Base-by-base conservation (phyloP, 805 yeast species). In the Saccharomycopsis guyanensis region DNA sequence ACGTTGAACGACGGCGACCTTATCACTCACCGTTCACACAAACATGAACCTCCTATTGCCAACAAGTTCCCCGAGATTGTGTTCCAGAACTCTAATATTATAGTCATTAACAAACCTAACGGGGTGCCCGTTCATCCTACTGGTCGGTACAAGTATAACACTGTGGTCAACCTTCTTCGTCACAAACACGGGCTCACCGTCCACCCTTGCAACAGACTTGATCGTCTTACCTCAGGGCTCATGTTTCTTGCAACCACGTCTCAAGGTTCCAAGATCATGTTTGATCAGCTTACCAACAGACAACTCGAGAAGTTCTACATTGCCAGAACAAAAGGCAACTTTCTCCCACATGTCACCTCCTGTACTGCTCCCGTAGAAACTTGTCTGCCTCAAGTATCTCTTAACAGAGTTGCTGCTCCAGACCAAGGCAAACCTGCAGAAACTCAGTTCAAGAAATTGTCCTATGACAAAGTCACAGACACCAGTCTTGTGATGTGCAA, bases 71-170 rank as follows among this genome's bases (percentile, higher is more conserved):
- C 75, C 0, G 71, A 73, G 45, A 75, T 86, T 19, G 82, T 89
- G 0, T 73, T 71, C 59, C 85, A 87, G 57, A 81, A 86, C 59
- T 87, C 82, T 5, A 75, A 84, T 42, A 61, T 88, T 23, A 69
- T 91, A 3, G 94, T 85, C 2, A 81, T 93, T 18, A 95, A 91
- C 61, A 93, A 93, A 54, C 98, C 98, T 0, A 74, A 91, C 4
- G 97, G 98, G 0, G 73, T 93, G 2, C 97, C 98, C 0, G 96
- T 86, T 0, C 98, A 93, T 61, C 97, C 98, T 2, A 82, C 96
- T 0, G 98, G 97, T 0, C 65, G 91, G 53, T 79, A 81, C 70
- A 59, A 93, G 59, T 78, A 77, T 63, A 76, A 81, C 60, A 77
- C 95, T 0, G 75, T 86, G 23, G 86, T 95, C 6, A 81, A 79